Base-by-base conservation (phyloP, 129 eudicot species). In the Chrysanthemum seticuspe region DNA sequence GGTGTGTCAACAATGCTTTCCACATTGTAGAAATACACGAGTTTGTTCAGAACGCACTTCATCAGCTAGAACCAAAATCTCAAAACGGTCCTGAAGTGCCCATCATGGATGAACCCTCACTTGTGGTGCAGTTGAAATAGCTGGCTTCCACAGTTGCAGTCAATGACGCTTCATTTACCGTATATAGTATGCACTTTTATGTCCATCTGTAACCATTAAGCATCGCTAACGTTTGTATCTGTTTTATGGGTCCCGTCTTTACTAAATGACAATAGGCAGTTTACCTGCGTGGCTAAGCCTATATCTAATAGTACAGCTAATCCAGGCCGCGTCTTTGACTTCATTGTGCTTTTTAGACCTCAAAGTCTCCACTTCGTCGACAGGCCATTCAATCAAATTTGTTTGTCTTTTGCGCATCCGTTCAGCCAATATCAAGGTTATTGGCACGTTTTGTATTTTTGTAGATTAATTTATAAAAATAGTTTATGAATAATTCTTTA, bases 71-170 rank as follows among this genome's bases (percentile, higher is more conserved):
- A 92, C 91, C 61, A 89, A 13, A 13, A 89, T 49, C 18, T 95
- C 98, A 71, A 92, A n/a, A 92, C 16, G 96, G 98, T 72, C 98
- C 92, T 70, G 87, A 80, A 21, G 64, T 65, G 13, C 94, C 95
- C 68, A 92, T 80, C 27, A 51, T 61, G 15, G 88, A 76, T 76
- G 89, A 74, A 60, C 93, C 96, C 10, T 73, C 83, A 16, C 88
- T 84, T 5, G 78, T 82, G 21, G 85, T 77, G 87, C 98, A 89
- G 62, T 80, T 90, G 80, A 82, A 80, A 40, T 44, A 81, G 51
- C 83, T 85, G 3, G 82, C 84, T 73, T 79, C 87, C 11, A 67
- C 14, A 16, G 80, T 66, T 34, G 68, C 75, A 8, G 78, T 69
- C 21, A 79, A 49, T 53, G 81, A 79, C 55, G 75, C 77, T 68